phyloP scores from a whole-genome alignment of 2,329 filamentous ascomycete genomes.

The Aureobasidium sp. region DNA sequence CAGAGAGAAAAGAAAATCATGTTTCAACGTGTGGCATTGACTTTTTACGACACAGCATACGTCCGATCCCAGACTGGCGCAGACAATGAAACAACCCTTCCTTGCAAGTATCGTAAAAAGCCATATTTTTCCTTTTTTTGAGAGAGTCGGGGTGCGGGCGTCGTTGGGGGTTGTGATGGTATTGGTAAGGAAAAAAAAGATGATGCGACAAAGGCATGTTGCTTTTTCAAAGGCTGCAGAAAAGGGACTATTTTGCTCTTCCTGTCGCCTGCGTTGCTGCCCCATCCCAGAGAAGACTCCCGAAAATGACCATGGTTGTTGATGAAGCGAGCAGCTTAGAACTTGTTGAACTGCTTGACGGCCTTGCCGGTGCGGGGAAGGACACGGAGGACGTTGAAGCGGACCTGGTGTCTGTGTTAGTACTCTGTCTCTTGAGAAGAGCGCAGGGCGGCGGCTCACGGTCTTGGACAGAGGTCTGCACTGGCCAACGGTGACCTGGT shows the following conservation, averaged over 20 bases:
- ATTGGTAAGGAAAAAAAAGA: conserved; percentile 5
- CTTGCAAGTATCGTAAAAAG: conserved; percentile 12
- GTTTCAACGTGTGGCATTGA: conserved; percentile 14
- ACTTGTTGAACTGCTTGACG: conserved; percentile 98
- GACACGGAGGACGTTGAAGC: conserved; percentile 99
- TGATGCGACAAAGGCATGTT: conserved; percentile 13
- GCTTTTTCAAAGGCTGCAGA: conserved; percentile 12
- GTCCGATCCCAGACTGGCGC: neutral
- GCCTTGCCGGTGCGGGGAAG: conserved; percentile 94
- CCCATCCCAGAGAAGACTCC: conserved; percentile 18
- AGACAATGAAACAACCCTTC: neutral
- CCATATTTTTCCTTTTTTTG: conserved; percentile 7
- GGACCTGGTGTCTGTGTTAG: conserved; percentile 54
- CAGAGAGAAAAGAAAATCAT: conserved; percentile 2
- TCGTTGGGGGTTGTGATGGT: conserved; percentile 7
- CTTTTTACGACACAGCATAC: conserved; percentile 7
- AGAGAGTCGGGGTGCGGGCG: neutral
- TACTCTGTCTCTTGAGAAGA: neutral
- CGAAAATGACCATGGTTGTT: conserved; percentile 16
- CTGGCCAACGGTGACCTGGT: conserved; percentile 98
- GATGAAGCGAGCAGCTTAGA: conserved; percentile 53
- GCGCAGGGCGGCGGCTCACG: conserved; percentile 54
- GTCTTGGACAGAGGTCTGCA: conserved; percentile 99
- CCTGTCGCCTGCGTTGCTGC: neutral
- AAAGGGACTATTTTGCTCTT: conserved; percentile 10